Evolutionary conservation across 2,329 filamentous ascomycete species (phyloP), one percentile per base, ranked within the genome.

Genomic region (Plectosphaerella sp.): DNA sequence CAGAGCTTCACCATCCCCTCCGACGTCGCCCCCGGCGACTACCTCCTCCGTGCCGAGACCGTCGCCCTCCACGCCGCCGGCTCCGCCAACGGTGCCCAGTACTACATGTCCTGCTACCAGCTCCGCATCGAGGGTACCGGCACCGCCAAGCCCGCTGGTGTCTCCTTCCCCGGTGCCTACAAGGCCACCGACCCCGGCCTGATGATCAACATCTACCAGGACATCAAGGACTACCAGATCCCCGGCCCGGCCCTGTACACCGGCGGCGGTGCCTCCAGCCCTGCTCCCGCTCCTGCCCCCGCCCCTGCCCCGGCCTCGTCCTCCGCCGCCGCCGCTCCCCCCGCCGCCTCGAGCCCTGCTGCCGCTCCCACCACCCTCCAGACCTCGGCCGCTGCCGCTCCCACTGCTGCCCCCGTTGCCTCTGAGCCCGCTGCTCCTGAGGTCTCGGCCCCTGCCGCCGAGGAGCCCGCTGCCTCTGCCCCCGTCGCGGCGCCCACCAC

Each of bases 11-110:
- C 36, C 28, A 36, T 77, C 53, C 72, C 73, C 12, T 59, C 65
- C 42, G 65, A 64, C 55, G 61, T 76, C 16, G 64, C 71, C 12
- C 62, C 69, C 2, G 74, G 74, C 15, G 65, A 74, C 49, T 76
- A 75, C 53, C 66, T 75, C 14, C 60, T 77, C 45, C 62, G 74
- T 18, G 70, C 71, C 25, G 72, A 77, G 62, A 67, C 69, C 14
- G 72, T 77, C 50, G 73, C 72, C 11, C 63, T 76, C 22, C 73
- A 77, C 58, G 58, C 67, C 7, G 71, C 70, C 5, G 58, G 53
- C 16, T 59, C 58, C 46, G 58, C 36, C 57, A 63, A 57, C 56
- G 62, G 47, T 28, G 54, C 52, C 16, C 54, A 52, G 35, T 50
- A 52, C 39, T 56, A 54, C 50, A 52, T 54, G 54, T 50, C 52